Conservation (phyloP, 345 rosid genomes). For the Arabidopsis arenosa region DNA sequence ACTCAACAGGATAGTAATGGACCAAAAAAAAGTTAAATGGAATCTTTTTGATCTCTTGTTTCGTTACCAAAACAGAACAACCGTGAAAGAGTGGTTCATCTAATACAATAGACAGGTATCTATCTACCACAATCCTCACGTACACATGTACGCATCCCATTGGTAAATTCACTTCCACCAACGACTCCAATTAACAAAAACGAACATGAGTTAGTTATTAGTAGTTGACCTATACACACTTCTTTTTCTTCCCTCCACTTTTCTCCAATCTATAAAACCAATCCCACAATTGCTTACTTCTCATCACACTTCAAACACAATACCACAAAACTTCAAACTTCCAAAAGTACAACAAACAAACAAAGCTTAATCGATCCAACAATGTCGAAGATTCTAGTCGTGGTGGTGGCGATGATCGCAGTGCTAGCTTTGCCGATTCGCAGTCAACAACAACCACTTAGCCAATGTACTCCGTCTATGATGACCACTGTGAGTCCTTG, state of each 20-base stretch:
- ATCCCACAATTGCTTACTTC: slow-evolving; percentile 25
- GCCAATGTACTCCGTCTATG: slow-evolving; percentile 61
- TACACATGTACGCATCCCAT: slow-evolving; percentile 16
- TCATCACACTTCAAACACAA: slow-evolving; percentile 31
- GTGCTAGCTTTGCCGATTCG: slow-evolving; percentile 45
- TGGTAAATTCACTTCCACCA: slow-evolving; percentile 10
- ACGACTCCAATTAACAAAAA: slow-evolving; percentile 37
- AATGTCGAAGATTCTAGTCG: slow-evolving; percentile 35
- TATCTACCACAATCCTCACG: slow-evolving; percentile 24
- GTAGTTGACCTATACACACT: slow-evolving; percentile 42
- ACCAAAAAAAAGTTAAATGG: not conserved
- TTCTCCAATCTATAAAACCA: slow-evolving; percentile 36
- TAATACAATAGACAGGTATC: slow-evolving; percentile 37
- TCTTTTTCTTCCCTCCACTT: slow-evolving; percentile 42
- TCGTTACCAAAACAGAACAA: slow-evolving; percentile 43
- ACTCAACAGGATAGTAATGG: not conserved
- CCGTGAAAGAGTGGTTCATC: slow-evolving; percentile 40
- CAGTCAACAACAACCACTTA: slow-evolving; percentile 54
- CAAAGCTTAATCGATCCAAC: not conserved
- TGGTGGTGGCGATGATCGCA: slow-evolving; percentile 18
- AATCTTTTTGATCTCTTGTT: slow-evolving; percentile 16
- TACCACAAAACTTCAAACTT: not conserved
- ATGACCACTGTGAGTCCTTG: slow-evolving; percentile 69
- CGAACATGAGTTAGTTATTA: slow-evolving; percentile 37
- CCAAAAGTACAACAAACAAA: slow-evolving; percentile 7